Evolutionary conservation across 1,139 yeast genomes (phyloP), one percentile per base, ranked within the genome.

Genomic region (Meyerozyma guilliermondii): DNA sequence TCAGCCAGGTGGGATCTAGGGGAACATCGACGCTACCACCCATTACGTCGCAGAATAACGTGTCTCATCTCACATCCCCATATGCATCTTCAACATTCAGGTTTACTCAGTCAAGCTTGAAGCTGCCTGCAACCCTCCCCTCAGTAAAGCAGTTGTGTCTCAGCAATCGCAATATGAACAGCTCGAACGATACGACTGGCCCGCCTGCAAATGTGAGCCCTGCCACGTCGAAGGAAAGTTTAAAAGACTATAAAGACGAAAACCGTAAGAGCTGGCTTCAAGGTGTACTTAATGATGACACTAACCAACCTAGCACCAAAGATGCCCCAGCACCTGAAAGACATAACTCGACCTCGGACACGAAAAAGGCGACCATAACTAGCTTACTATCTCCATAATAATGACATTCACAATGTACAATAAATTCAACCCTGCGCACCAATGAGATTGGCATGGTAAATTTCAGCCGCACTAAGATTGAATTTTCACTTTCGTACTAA

Each of bases 1-100:
- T 66, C 45, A 59, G 58, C 46, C 70, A 66, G 45, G 50, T 33
- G 11, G 36, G 36, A n/a, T 5, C 34, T 5, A 22, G 36, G 36
- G 7, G 28, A 22, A 16, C 24, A 1, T 3, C 20, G 4, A 16
- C 20, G 3, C 14, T 26, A 10, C 39, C 39, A 17, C 31, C 30
- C 7, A 24, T 16, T 13, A 7, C 39, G 13, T 36, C 39, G n/a
- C 20, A 23, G 7, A 16, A 36, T 24, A 23, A 24, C 31, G 39
- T 16, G 4, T 7, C 23, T 14, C 23, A 16, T 22, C 20, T 26
- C 31, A 16, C 29, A 17, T 33, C 36, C 4, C 59, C 7, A 48
- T 53, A 14, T 43, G 43, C 30, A 29, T 35, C 30, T 24, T 24
- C 41, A 4, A 26, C 40, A 9, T 29, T 38, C 22, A 5, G 36